These are phyloP conservation scores for Leccinum cinnamomeum DNA, from an alignment of 1,284 basidiomycete genomes.

Conservation along the genomic window DNA sequence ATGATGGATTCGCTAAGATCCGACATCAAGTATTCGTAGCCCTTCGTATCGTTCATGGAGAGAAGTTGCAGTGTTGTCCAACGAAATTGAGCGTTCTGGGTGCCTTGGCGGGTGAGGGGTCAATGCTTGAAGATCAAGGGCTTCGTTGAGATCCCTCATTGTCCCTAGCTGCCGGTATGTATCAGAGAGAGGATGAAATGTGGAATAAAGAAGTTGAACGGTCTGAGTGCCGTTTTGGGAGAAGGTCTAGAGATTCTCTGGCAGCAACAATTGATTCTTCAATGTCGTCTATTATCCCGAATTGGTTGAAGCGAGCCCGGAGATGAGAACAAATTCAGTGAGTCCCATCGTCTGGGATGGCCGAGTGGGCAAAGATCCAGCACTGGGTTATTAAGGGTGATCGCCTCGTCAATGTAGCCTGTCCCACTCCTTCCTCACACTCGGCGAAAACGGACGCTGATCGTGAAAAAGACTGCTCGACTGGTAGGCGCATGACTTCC, in stretches of 20 bases:
- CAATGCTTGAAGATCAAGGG: conserved; percentile 1
- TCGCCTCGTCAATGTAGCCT: too few relatives aligned
- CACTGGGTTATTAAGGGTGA: too few relatives aligned
- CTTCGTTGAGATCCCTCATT: conserved; percentile 8
- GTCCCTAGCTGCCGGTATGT: background rate
- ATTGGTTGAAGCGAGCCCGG: too few relatives aligned
- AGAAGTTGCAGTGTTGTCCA: background rate
- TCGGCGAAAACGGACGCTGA: too few relatives aligned
- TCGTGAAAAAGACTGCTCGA: too few relatives aligned
- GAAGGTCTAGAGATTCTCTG: too few relatives aligned
- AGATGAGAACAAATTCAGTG: too few relatives aligned
- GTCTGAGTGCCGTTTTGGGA: background rate
- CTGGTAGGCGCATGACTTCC: too few relatives aligned
- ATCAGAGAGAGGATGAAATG: background rate
- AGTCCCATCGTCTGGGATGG: too few relatives aligned
- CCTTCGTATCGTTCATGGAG: background rate
- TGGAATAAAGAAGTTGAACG: background rate
- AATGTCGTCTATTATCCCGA: too few relatives aligned
- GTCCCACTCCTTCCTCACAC: background rate
- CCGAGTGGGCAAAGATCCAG: too few relatives aligned
- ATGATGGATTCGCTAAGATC: background rate
- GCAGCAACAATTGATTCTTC: too few relatives aligned
- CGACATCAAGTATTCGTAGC: background rate
- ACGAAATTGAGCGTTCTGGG: background rate
- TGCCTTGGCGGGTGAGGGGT: background rate